phyloP scores from a whole-genome alignment of 805 yeast species.

The Candida mattraensis region DNA sequence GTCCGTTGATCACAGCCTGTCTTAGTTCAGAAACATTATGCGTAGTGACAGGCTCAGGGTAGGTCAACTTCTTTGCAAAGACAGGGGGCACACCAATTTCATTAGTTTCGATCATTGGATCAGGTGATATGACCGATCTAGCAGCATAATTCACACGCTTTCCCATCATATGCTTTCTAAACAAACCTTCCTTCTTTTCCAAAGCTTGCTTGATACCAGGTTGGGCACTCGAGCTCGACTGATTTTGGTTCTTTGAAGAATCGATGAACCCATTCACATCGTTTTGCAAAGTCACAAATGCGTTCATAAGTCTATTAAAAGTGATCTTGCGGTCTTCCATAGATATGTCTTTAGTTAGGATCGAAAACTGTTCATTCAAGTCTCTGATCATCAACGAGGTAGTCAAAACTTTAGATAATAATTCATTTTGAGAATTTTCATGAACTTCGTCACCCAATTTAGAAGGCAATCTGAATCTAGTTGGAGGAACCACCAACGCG shows the following conservation, averaged over 20 bases:
- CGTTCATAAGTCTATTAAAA: constrained; percentile 90
- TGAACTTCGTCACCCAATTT: constrained; percentile 95
- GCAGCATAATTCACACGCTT: constrained; percentile 99
- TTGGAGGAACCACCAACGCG: constrained; percentile 90
- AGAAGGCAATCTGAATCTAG: constrained; percentile 95
- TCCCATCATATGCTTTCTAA: constrained; percentile 99
- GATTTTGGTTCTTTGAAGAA: constrained; percentile 81
- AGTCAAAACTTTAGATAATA: constrained; percentile 74
- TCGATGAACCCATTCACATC: constrained; percentile 94
- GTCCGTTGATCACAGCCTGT: constrained; percentile 96
- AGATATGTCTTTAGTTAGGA: constrained; percentile 58
- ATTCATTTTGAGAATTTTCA: constrained; percentile 90
- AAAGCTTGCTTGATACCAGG: constrained; percentile 98
- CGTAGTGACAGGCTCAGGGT: constrained; percentile 97
- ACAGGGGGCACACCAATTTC: constrained; percentile 99
- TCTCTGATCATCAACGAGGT: constrained; percentile 84
- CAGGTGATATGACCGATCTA: constrained; percentile 98
- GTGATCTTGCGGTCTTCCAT: constrained; percentile 72
- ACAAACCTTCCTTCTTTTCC: constrained; percentile 97
- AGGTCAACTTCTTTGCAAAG: constrained; percentile 91
- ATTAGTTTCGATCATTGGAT: constrained; percentile 95
- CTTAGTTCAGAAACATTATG: constrained; percentile 88
- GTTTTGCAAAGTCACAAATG: constrained; percentile 91
- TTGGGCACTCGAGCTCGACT: constrained; percentile 64
- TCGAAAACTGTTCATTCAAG: constrained; percentile 78